Base-by-base conservation (phyloP, 2,329 filamentous ascomycete genomes). In the Penicillium sp. region DNA sequence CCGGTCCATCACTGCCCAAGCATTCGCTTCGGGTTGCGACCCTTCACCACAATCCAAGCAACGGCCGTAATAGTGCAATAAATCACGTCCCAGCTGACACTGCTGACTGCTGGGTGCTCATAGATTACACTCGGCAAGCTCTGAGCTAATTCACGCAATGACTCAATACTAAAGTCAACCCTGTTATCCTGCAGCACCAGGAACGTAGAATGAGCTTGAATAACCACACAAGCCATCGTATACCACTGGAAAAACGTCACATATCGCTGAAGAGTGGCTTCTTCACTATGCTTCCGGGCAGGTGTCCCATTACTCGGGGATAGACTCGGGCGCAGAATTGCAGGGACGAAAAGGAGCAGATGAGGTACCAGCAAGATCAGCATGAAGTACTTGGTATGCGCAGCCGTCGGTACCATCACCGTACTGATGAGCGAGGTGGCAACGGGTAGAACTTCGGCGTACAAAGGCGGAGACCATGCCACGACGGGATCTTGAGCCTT, bases 61-160 rank as follows among this genome's bases (percentile, higher is more conserved):
- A 50, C 18, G 36, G 36, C 47, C 31, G 54, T 62, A 14, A 65
- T 16, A 1, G 78, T 76, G 22, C 81, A 84, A 37, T 87, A 75
- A 14, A 89, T 68, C 1, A 86, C 85, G 70, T 89, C 87, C 72
- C 81, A 82, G 6, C 82, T 83, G 0, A 83, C 82, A 18, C 80
- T 82, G 19, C 81, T 81, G 33, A 88, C 81, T 22, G 81, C 82
- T 0, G 86, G 85, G 67, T 89, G 84, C 54, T 83, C 83, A 59
- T 77, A 78, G 52, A 84, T 77, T 1, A 82, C 80, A 41, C 78
- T 81, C 27, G 83, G 75, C 13, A 84, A 72, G 67, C 76, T 80
- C 49, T 74, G 40, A 40, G 31, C 55, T n/a, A 69, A n/a, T 22
- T 43, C 56, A 3, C 33, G 19, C 33, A 52, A 13, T 27, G 37